Evolutionary conservation across 306 rosid species (phyloP).

Genomic region (Quercus cerris): DNA sequence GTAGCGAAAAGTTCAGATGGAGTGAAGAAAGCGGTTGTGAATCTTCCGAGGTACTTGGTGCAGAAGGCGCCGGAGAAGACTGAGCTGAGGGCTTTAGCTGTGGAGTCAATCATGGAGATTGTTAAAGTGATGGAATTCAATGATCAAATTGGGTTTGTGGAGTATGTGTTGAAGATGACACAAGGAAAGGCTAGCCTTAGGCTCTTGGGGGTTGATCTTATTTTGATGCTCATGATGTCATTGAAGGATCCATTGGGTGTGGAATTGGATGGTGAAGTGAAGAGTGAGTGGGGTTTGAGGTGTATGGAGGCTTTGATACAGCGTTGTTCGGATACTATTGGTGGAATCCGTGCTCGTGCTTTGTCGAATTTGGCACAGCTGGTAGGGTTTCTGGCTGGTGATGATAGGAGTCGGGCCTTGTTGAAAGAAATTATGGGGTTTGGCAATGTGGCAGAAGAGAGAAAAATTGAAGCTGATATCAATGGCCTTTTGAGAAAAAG

Average conservation of each 20-base stretch:
- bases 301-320: conserved; percentile 77
- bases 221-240: conserved; percentile 39
- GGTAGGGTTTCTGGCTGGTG: conserved; percentile 49
- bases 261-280: conserved; percentile 46
- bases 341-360: conserved; percentile 70
- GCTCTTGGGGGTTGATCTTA: conserved; percentile 78
- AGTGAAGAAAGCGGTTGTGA: conserved; percentile 62
- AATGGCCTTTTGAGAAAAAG: conserved; percentile 59
- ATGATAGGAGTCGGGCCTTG: conserved; percentile 33
- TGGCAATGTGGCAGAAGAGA: conserved; percentile 27
- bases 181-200: conserved; percentile 69
- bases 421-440: conserved; percentile 64
- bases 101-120: conserved; percentile 70
- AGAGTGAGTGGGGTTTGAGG: conserved; percentile 53
- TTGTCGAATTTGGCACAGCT: conserved; percentile 70
- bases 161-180: conserved; percentile 64
- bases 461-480: conserved; percentile 31
- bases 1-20: conserved; percentile 30
- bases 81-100: conserved; percentile 76
- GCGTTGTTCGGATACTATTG: conserved; percentile 70
- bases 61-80: conserved; percentile 76
- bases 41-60: conserved; percentile 69
- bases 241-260: conserved; percentile 56
- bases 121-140: conserved; percentile 44
- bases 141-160: conserved; percentile 71